Evolutionary conservation across 2,329 filamentous ascomycete species (phyloP).

Genomic region (Clonostachys byssicola): DNA sequence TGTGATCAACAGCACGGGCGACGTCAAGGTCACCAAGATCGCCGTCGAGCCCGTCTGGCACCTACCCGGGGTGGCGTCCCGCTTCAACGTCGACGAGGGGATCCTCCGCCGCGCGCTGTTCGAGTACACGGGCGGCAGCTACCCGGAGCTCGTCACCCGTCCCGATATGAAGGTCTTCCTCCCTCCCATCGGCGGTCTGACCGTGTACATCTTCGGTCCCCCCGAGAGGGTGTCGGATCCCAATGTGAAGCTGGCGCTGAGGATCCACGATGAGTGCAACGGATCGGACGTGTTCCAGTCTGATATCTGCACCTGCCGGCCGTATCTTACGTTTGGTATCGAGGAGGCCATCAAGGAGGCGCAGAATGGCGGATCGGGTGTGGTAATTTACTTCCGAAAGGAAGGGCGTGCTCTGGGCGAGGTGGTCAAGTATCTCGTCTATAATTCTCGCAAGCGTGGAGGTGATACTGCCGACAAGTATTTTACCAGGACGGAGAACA

Average conservation of each 20-base stretch:
- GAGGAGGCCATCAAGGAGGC: constrained; percentile 97
- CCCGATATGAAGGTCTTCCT: constrained; percentile 94
- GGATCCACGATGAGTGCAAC: constrained; percentile 83
- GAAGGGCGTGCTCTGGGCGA: constrained; percentile 93
- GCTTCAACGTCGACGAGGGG: constrained; percentile 91
- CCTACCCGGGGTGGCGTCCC: constrained; percentile 79
- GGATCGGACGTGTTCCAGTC: constrained; percentile 97
- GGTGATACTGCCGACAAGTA: constrained; percentile 83
- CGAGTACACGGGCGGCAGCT: constrained; percentile 93
- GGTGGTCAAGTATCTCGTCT: constrained; percentile 69
- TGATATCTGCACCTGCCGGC: constrained; percentile 94
- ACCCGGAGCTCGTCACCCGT: constrained; percentile 93
- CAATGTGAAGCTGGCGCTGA: constrained; percentile 72
- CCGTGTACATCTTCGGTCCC: constrained; percentile 95
- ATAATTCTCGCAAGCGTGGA: constrained; percentile 79
- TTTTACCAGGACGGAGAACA: constrained; percentile 96
- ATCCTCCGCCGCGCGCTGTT: constrained; percentile 83
- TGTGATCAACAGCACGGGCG: constrained; percentile 78
- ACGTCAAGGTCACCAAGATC: constrained; percentile 92
- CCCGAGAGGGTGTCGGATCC: constrained; percentile 91
- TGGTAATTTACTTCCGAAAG: constrained; percentile 98
- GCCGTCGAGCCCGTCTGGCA: constrained; percentile 95
- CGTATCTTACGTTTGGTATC: constrained; percentile 94
- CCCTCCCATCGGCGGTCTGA: constrained; percentile 88
- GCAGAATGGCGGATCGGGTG: constrained; percentile 86